Evolutionary conservation across 257 asterid genomes (phyloP).

Genomic region (Haberlea rhodopensis): DNA sequence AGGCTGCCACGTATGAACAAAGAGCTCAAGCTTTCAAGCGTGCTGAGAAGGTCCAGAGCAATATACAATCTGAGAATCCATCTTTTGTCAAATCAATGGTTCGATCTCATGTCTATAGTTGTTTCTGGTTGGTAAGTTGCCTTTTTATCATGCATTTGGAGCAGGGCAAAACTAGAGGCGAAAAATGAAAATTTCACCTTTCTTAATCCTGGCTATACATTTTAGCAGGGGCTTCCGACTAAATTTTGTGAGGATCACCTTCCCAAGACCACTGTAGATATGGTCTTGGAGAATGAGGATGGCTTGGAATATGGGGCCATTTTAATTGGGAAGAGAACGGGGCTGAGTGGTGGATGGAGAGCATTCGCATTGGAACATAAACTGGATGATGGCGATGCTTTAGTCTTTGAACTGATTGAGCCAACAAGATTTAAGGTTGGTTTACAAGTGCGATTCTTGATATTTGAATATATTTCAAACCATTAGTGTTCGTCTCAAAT

Average conservation of each 20-base stretch:
- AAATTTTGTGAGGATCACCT: constrained; percentile 61
- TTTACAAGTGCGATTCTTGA: background rate
- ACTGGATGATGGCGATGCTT: constrained; percentile 86
- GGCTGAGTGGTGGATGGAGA: constrained; percentile 97
- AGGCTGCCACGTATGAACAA: constrained; percentile 56
- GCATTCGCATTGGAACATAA: constrained; percentile 84
- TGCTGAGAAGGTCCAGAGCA: constrained; percentile 73
- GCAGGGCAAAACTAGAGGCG: constrained; percentile 3
- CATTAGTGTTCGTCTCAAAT: background rate
- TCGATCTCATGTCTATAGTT: constrained; percentile 90
- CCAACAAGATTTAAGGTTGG: constrained; percentile 78
- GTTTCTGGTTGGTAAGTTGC: constrained; percentile 90
- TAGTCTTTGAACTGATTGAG: constrained; percentile 67
- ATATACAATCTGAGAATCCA: constrained; percentile 55
- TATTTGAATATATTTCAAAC: background rate
- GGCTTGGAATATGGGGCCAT: constrained; percentile 56
- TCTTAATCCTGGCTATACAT: constrained; percentile 1
- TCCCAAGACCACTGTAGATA: constrained; percentile 50
- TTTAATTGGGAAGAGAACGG: constrained; percentile 64
- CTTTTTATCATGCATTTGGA: background rate
- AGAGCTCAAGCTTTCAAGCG: constrained; percentile 45
- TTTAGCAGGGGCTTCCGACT: constrained; percentile 68
- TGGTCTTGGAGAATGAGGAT: constrained; percentile 62
- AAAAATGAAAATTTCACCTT: background rate
- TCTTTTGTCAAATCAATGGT: constrained; percentile 80